Evolutionary conservation across 305 asterid species (phyloP), one percentile per base, ranked within the genome.

Genomic region (Solanum hybrid): DNA sequence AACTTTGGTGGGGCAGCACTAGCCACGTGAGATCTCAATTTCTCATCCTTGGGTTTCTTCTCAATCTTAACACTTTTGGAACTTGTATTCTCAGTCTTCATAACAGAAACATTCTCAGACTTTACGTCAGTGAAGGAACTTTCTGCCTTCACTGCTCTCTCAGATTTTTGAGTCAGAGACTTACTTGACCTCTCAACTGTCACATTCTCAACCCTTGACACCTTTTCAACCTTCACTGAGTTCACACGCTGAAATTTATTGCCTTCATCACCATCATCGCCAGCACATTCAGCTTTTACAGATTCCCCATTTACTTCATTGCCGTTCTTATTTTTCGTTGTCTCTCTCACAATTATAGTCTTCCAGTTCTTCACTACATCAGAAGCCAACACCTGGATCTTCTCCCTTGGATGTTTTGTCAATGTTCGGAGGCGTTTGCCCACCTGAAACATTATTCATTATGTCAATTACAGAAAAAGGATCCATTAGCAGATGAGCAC

Each of bases 311-410:
- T 89, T 51, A 89, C 93, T 7, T 80, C 80, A 38, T 87, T 77
- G 87, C 93, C 96, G 84, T 91, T 93, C 92, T 90, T 93, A 91
- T 91, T 94, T 86, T 91, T 94, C 81, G 60, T 87, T 45, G 98
- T 94, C 90, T 97, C 99, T 91, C 95, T 92, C 64, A 95, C 93
- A 19, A 97, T 92, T 80, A 97, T 94, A 64, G 84, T 71, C 93
- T 96, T 97, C 99, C 99, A 97, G 37, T 94, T 93, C 71, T 93
- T 97, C 89, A 97, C 94, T 69, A 97, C 96, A 69, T 96, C 98
- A 78, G 97, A 91, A 75, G 99, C 99, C 93, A 96, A 86, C 29
- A 93, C 90, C 94, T 95, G 95, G 91, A 97, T 97, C 93, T 91
- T 94, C 78, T 91, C 88, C 90, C 96, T 94, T 42, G 95, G 95